Evolutionary conservation across 257 asterid genomes (phyloP).

Genomic region (Fraxinus cuspidata): DNA sequence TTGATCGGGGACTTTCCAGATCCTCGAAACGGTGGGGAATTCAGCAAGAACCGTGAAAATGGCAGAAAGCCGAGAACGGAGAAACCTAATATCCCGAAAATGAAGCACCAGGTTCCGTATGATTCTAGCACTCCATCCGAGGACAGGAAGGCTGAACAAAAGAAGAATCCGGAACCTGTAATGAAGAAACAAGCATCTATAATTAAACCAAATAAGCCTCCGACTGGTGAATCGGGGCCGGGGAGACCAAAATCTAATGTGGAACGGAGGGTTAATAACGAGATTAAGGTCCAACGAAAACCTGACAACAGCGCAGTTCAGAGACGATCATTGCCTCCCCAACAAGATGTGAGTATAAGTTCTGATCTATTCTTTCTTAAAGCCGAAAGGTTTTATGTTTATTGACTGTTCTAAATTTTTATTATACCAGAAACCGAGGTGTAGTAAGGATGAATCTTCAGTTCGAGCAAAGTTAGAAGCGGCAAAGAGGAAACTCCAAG

Average conservation of each 20-base stretch:
- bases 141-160: constrained; percentile 34
- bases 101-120: constrained; percentile 27
- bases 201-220: constrained; percentile 38
- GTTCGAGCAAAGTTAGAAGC: constrained; percentile 49
- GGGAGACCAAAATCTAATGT: constrained; percentile 44
- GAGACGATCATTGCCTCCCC: constrained; percentile 45
- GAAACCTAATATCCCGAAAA: constrained; percentile 26
- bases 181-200: constrained; percentile 38
- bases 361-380: background rate
- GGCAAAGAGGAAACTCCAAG: constrained; percentile 73
- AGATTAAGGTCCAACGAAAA: constrained; percentile 37
- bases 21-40: constrained; percentile 48
- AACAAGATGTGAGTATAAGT: constrained; percentile 43
- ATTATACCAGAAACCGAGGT: constrained; percentile 32
- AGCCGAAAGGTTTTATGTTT: background rate
- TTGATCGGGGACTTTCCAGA: constrained; percentile 50
- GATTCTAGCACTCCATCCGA: constrained; percentile 27
- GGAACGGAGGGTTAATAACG: constrained; percentile 25
- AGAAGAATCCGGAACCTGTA: constrained; percentile 35
- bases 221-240: constrained; percentile 30
- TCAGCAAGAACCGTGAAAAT: constrained; percentile 40
- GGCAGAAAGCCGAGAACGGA: constrained; percentile 42
- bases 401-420: background rate
- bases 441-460: constrained; percentile 37
- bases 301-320: constrained; percentile 29